These are phyloP conservation scores for Glycine latifolia DNA, from an alignment of 306 rosid genomes.

Conservation along the genomic window DNA sequence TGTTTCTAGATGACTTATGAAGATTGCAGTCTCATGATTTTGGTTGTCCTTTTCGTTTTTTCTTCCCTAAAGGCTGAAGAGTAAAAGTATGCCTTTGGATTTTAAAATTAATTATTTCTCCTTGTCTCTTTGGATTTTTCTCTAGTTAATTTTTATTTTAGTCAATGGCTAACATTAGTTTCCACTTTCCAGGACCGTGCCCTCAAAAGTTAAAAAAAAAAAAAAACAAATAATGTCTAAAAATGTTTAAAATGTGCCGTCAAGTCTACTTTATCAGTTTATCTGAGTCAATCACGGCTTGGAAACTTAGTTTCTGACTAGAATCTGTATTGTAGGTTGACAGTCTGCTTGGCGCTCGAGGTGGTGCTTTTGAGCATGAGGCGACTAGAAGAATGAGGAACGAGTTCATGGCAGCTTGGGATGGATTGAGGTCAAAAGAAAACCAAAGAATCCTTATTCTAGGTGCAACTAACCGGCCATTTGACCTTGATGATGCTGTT, in stretches of 20 bases:
- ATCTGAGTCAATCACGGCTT: not conserved
- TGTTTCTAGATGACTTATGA: not conserved
- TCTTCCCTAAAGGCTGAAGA: not conserved
- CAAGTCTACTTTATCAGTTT: not conserved
- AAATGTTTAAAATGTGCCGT: not conserved
- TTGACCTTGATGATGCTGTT: conserved; percentile 98
- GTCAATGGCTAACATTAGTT: not conserved
- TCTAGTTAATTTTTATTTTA: not conserved
- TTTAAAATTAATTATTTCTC: too few species aligned
- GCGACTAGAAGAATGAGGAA: conserved; percentile 99
- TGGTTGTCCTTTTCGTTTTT: not conserved
- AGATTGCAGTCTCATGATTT: not conserved
- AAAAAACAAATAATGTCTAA: too few species aligned
- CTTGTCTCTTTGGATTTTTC: not conserved
- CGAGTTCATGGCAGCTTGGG: conserved; percentile 99
- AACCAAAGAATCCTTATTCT: conserved; percentile 92
- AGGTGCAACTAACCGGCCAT: conserved; percentile 97
- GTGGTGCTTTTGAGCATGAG: conserved; percentile 97
- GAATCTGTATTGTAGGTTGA: conserved; percentile 70
- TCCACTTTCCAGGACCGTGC: conserved; percentile 2
- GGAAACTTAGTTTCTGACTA: conserved; percentile 37
- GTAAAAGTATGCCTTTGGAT: too few species aligned
- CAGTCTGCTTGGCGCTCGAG: conserved; percentile 99
- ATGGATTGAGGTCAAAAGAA: conserved; percentile 95
- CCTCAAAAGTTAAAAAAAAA: conserved; percentile 1